These are phyloP conservation scores for Calonectria montana DNA, from an alignment of 2,329 filamentous ascomycete genomes.

Conservation along the genomic window DNA sequence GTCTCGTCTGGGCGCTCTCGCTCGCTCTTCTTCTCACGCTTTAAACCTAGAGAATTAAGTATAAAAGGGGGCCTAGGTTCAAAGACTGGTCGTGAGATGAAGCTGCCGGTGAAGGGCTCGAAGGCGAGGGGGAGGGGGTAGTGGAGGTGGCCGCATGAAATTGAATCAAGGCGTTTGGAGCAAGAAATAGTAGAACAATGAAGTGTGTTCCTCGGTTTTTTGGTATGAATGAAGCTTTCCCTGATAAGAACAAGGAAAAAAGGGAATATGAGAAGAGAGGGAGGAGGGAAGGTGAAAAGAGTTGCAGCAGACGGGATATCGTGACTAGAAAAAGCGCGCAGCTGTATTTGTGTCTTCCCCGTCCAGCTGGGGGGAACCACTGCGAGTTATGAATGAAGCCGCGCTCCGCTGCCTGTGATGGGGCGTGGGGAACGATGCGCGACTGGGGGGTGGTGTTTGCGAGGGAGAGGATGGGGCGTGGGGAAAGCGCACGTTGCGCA, in stretches of 20 bases:
- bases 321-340: slow-evolving; percentile 41
- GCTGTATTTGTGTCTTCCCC: slow-evolving; percentile 39
- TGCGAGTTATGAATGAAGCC: slow-evolving; percentile 42
- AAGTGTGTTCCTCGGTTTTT: slow-evolving; percentile 5
- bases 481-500: slow-evolving; percentile 7
- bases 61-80: slow-evolving; percentile 15
- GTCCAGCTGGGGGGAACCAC: slow-evolving; percentile 30
- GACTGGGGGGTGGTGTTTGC: neutral
- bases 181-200: slow-evolving; percentile 21
- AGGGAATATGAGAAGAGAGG: neutral
- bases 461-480: neutral
- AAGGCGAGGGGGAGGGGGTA: slow-evolving; percentile 26
- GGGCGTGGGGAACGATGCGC: slow-evolving; percentile 24
- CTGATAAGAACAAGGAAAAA: slow-evolving; percentile 7
- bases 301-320: neutral
- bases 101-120: slow-evolving; percentile 28
- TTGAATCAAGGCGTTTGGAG: slow-evolving; percentile 13
- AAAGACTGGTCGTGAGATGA: slow-evolving; percentile 21
- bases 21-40: slow-evolving; percentile 16
- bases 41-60: slow-evolving; percentile 15
- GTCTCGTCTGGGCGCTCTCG: neutral
- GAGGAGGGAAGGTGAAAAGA: slow-evolving; percentile 20
- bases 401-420: slow-evolving; percentile 27
- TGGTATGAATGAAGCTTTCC: neutral
- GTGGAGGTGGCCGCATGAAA: slow-evolving; percentile 37